Evolutionary conservation across 208 protist genomes (phyloP), one percentile per base, ranked within the genome.

Genomic region (Crithidia expoeki): DNA sequence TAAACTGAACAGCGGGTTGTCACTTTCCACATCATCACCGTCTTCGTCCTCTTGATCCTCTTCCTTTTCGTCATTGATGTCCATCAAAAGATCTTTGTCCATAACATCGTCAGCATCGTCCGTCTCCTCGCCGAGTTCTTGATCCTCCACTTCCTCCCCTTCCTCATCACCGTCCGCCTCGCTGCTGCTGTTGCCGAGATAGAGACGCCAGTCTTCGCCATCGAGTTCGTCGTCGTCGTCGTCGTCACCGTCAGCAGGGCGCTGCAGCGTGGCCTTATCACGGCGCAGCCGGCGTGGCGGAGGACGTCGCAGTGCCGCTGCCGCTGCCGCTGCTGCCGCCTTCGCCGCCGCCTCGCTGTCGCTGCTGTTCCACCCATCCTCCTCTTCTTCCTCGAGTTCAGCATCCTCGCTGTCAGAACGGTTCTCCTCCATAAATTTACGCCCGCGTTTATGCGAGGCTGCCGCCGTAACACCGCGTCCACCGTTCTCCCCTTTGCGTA

Each of bases 71-170:
- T 70, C 72, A 46, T 74, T 62, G 30, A 80, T 53, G 59, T 72
- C 74, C 40, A 74, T 72, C 28, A 77, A 56, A 33, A 80, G 69
- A 33, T 72, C 74, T 25, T 71, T 64, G 33, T 83, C 78, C 4
- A 76, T 56, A 2, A 79, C 71, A 33, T 84, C 80, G 14, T 84
- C 78, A 11, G 58, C 76, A 46, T 79, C 81, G 23, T 74, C 74
- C 33, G 42, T 76, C 52, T 78, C 74, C 16, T 80, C 73, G 1
- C 62, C 65, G 3, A 76, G 49, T 19, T 74, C 67, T 63, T 58
- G 38, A 19, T 58, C 42, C 30, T 38, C 46, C 14, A 57, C 60
- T 4, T 40, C 51, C 27, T 34, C n/a, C 36, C 17, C 49, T 21
- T 28, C 36, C 5, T 12, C 12, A 12, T 66, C 72, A 14, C 62